These are phyloP conservation scores for Leccinum imitatum DNA, from an alignment of 768 basidiomycete species.

Conservation along the genomic window DNA sequence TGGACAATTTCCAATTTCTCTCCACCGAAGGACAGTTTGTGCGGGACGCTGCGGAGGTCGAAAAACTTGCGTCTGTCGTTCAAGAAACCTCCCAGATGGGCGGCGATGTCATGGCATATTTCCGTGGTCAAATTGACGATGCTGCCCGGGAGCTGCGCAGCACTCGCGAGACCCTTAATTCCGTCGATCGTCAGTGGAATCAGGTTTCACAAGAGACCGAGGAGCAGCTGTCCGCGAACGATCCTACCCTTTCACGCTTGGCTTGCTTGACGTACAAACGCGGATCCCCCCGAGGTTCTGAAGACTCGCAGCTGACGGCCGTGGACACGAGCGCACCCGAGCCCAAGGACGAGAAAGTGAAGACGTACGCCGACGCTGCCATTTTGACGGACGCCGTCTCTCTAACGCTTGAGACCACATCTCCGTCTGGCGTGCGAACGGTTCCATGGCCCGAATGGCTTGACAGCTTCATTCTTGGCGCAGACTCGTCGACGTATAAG, in stretches of 20 bases:
- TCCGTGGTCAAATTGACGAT: conserved; percentile 54
- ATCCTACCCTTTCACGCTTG: conserved; percentile 8
- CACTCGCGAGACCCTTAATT: conserved; percentile 45
- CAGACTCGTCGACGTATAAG: conserved; percentile 38
- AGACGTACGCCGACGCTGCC: conserved; percentile 17
- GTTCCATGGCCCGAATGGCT: conserved; percentile 43
- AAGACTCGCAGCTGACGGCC: conserved; percentile 60
- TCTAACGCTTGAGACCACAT: conserved; percentile 18
- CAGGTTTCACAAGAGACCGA: conserved; percentile 44
- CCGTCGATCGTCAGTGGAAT: conserved; percentile 45
- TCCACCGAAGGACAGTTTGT: conserved; percentile 42
- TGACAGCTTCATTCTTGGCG: conserved; percentile 35
- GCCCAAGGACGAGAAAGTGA: conserved; percentile 18
- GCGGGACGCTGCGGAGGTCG: conserved; percentile 38
- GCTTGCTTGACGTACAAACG: conserved; percentile 30
- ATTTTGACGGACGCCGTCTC: conserved; percentile 21
- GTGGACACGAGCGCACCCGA: conserved; percentile 32
- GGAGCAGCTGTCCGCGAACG: conserved; percentile 35
- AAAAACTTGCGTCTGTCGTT: conserved; percentile 45
- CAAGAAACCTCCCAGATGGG: conserved; percentile 48
- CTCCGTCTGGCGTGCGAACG: conserved; percentile 25
- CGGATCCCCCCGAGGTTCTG: conserved; percentile 54
- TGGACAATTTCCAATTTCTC: conserved; percentile 54
- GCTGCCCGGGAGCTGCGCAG: conserved; percentile 47
- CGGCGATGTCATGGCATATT: conserved; percentile 46